Percentiles rank a stretch among this genome's conserved stretches.
These are phyloP conservation scores for Cercospora sp. DNA, from an alignment of 2,329 filamentous ascomycete genomes.

Conservation along the genomic window DNA sequence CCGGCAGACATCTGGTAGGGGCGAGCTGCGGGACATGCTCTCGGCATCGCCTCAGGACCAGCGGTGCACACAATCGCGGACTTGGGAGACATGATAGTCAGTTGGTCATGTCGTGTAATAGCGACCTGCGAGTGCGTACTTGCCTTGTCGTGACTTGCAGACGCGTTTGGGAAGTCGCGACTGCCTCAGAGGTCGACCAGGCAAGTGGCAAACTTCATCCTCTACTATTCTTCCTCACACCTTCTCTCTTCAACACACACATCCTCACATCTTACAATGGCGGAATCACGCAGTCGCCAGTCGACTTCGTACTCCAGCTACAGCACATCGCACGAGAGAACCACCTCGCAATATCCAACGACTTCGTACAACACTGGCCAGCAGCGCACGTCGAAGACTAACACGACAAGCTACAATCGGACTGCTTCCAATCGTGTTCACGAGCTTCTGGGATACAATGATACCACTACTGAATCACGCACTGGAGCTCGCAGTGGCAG, in stretches of 20 bases:
- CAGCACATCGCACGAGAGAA: background rate
- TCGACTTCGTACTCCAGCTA: slow-evolving; percentile 10
- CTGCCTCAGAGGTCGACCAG: background rate
- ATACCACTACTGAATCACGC: slow-evolving; percentile 27
- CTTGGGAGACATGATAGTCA: background rate
- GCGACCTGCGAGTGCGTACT: background rate
- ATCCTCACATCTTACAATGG: background rate
- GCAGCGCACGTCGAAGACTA: background rate
- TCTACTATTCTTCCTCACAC: background rate
- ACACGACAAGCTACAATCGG: slow-evolving; percentile 1
- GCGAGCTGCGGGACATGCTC: background rate
- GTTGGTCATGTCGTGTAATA: background rate
- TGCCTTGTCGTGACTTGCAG: background rate
- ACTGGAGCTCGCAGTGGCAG: slow-evolving; percentile 27
- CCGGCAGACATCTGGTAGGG: no score
- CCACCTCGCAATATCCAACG: background rate
- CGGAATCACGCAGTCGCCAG: slow-evolving; percentile 5
- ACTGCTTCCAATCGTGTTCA: slow-evolving; percentile 17
- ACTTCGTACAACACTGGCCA: slow-evolving; percentile 1
- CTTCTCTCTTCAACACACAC: background rate
- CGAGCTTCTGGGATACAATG: slow-evolving; percentile 26
- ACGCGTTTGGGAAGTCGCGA: background rate
- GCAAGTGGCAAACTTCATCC: background rate
- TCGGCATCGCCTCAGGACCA: background rate
- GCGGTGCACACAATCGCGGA: background rate